Evolutionary conservation across 768 basidiomycete species (phyloP).

Genomic region (Suillus paluster): DNA sequence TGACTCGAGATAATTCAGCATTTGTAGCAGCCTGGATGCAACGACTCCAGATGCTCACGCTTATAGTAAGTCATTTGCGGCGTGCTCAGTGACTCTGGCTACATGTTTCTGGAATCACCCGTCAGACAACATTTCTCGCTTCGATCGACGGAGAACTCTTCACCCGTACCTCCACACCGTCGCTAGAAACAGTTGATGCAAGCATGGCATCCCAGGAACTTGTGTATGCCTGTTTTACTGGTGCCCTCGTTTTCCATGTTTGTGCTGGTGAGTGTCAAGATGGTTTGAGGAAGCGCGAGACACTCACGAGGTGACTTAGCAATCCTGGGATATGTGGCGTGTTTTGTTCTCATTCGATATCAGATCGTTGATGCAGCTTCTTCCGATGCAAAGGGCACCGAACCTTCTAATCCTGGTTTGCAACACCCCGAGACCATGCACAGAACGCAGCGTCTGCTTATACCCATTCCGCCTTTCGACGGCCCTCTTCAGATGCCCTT

Average conservation of each 20-base stretch:
- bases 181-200: conserved; percentile 19
- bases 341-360: conserved; percentile 32
- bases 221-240: conserved; percentile 35
- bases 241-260: conserved; percentile 36
- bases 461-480: background rate
- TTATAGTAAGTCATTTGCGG: conserved; percentile 20
- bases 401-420: too few species aligned
- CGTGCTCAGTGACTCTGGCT: background rate
- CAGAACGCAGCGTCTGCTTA: background rate
- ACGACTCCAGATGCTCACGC: conserved; percentile 31
- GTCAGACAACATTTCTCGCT: conserved; percentile 33
- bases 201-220: conserved; percentile 20
- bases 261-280: conserved; percentile 26
- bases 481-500: background rate
- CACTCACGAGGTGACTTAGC: conserved; percentile 13
- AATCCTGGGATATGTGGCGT: conserved; percentile 32
- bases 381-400: too few species aligned
- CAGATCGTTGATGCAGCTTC: conserved; percentile 20
- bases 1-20: conserved; percentile 1
- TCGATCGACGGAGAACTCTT: conserved; percentile 35
- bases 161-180: conserved; percentile 26
- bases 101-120: background rate
- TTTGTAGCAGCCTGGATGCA: conserved; percentile 30
- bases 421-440: background rate
- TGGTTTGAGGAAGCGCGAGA: background rate